Conservation (phyloP, 148 eudicot species). For the Spergularia marina region DNA sequence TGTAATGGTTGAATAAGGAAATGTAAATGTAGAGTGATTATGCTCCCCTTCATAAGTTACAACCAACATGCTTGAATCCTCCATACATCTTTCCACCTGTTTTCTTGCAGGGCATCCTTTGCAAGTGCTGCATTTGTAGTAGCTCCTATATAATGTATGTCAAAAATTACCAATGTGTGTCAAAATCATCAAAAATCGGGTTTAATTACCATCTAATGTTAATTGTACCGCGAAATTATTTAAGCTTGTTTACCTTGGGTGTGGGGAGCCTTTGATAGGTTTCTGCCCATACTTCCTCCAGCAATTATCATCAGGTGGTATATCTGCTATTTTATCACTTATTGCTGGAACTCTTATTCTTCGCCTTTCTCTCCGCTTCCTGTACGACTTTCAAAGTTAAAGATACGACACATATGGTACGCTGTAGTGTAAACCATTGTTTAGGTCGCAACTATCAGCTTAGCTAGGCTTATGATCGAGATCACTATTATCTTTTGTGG, state of each 20-base stretch:
- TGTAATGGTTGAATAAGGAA: constrained; percentile 30
- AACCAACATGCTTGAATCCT: constrained; percentile 78
- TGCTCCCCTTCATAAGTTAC: constrained; percentile 98
- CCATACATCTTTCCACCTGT: constrained; percentile 89
- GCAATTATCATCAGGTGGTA: constrained; percentile 89
- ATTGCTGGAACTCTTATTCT: constrained; percentile 77
- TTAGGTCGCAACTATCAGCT: too few relatives aligned
- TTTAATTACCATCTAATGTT: too few relatives aligned
- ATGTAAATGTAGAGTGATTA: constrained; percentile 49
- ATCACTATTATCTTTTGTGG: too few relatives aligned
- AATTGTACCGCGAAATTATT: too few relatives aligned
- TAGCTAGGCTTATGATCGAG: too few relatives aligned
- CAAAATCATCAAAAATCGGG: not conserved
- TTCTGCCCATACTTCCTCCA: constrained; percentile 99
- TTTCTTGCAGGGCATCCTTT: constrained; percentile 94
- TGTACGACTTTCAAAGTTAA: constrained; percentile 16
- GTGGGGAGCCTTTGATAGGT: constrained; percentile 98
- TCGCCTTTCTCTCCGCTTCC: constrained; percentile 64
- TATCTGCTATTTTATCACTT: constrained; percentile 85
- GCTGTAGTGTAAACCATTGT: too few relatives aligned
- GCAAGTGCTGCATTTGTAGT: constrained; percentile 91
- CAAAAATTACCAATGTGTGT: not conserved
- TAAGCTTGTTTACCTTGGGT: constrained; percentile 64
- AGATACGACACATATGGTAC: too few relatives aligned
- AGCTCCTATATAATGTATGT: constrained; percentile 50